Base-by-base conservation (phyloP, 768 basidiomycete genomes). In the Mrakia gelida region DNA sequence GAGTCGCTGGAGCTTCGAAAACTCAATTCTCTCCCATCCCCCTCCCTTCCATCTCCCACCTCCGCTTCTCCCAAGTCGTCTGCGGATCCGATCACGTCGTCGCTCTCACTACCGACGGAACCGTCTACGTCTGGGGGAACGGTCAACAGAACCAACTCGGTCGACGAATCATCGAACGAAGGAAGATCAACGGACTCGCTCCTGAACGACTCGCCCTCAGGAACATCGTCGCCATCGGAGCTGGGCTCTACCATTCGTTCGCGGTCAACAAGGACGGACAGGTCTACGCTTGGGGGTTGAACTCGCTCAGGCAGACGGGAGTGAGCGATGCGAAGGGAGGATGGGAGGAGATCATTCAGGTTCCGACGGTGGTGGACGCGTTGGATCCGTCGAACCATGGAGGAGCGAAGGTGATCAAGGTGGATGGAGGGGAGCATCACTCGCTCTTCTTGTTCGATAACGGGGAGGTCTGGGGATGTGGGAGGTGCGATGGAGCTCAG, bases 201-300 rank as follows among this genome's bases (percentile, higher is more conserved):
- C 95, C 96, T 0, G 93, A 95, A 82, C 91, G 91, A 81, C 88
- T 98, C 59, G 88, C 89, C 1, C 88, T 98, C n/a, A 90, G 91
- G 28, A 88, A 90, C 77, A 89, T 90, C 65, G 90, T 91, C 18
- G 86, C 85, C 61, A 86, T 98, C 79, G 94, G 94, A 6, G 89
- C 94, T 0, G 95, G 96, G 10, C 88, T 88, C 73, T 92, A 90
- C 84, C 92, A 93, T 82, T 95, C 94, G 0, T 98, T 97, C 82
- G 95, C 95, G 3, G 90, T 98, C 76, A 91, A 94, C 83, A 89
- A 91, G 73, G 85, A 87, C 9, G 95, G 94, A 41, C 89, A 88
- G 71, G 92, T 96, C 13, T 98, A 91, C 90, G 94, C 90, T 18
- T 98, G 96, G 96, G 96, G 96, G n/a, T 86, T 95, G 78, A 97